Evolutionary conservation across 257 asterid species (phyloP).

Genomic region (Leonotis leonurus): DNA sequence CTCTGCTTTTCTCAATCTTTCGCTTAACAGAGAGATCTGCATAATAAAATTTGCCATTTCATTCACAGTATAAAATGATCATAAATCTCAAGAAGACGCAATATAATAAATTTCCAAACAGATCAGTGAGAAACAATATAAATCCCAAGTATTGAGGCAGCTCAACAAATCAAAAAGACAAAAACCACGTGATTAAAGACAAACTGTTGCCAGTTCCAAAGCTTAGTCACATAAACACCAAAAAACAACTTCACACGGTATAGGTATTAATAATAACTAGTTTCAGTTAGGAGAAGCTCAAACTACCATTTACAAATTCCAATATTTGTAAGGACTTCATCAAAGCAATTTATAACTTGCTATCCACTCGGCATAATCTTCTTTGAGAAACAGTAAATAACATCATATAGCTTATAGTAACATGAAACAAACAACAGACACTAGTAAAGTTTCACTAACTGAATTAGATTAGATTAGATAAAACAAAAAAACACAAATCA

Average conservation of each 20-base stretch:
- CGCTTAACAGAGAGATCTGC: slow-evolving; percentile 77
- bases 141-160: not conserved
- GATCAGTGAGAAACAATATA: not conserved
- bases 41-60: not conserved
- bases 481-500: no score
- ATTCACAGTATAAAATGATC: not conserved
- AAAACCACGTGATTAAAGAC: not conserved
- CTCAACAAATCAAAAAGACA: not conserved
- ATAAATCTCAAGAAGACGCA: not conserved
- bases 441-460: not conserved
- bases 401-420: not conserved
- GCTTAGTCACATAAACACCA: not conserved
- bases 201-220: not conserved
- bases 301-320: not conserved
- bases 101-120: not conserved
- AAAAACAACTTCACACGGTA: not conserved
- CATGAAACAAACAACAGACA: not conserved
- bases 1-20: slow-evolving; percentile 82
- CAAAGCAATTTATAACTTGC: not conserved
- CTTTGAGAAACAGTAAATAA: not conserved
- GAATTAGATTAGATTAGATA: no score
- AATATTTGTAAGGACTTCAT: not conserved
- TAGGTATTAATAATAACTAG: not conserved
- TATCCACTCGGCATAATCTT: not conserved
- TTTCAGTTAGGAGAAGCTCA: not conserved